Evolutionary conservation across 2,329 filamentous ascomycete species (phyloP).

Genomic region (Venturiaceae sp.): DNA sequence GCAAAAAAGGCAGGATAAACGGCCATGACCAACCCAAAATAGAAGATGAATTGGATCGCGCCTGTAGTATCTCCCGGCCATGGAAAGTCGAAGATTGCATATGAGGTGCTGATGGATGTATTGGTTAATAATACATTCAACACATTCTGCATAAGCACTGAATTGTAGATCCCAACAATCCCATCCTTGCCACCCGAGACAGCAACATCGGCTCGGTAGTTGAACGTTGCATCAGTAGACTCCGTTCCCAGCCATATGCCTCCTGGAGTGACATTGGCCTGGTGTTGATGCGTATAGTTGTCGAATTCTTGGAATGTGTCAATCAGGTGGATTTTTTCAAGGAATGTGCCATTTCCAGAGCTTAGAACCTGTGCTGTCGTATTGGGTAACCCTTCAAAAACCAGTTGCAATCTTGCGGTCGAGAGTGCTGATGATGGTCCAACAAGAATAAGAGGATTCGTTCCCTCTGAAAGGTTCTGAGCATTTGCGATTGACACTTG

Average conservation of each 20-base stretch:
- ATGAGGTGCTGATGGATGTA: slow-evolving; percentile 60
- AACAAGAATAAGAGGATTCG: no score
- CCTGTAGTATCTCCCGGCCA: slow-evolving; percentile 61
- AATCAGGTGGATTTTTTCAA: slow-evolving; percentile 58
- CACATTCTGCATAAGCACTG: slow-evolving; percentile 83
- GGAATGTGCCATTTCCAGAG: slow-evolving; percentile 86
- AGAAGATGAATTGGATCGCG: slow-evolving; percentile 68
- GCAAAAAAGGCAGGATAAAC: slow-evolving; percentile 80
- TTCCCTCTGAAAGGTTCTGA: no score
- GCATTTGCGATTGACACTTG: no score
- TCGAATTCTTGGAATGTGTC: slow-evolving; percentile 61
- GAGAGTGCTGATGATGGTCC: no score
- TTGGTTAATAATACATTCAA: slow-evolving; percentile 67
- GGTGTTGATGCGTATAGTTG: slow-evolving; percentile 50
- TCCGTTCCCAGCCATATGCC: slow-evolving; percentile 66
- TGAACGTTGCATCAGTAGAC: slow-evolving; percentile 48
- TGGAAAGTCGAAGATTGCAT: slow-evolving; percentile 64
- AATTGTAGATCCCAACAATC: slow-evolving; percentile 48
- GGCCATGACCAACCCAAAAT: slow-evolving; percentile 69
- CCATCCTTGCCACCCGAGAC: no score
- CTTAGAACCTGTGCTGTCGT: slow-evolving; percentile 72
- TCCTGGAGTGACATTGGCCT: slow-evolving; percentile 62
- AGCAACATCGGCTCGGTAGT: slow-evolving; percentile 47
- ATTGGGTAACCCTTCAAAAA: no score
- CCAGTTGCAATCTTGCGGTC: no score